phyloP scores from a whole-genome alignment of 768 basidiomycete species.

The Lactarius tabidus region DNA sequence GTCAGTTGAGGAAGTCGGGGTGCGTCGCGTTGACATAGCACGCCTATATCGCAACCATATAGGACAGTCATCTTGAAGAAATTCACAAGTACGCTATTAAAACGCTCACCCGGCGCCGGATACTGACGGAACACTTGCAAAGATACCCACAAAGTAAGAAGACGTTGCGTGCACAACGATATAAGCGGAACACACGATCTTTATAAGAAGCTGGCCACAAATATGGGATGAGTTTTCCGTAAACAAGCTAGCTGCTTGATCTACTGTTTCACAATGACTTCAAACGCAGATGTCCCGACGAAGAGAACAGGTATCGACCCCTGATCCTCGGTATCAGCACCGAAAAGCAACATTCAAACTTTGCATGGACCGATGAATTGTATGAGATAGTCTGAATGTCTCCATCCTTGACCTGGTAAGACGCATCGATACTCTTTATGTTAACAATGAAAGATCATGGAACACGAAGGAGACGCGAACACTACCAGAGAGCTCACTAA shows the following conservation, averaged over 20 bases:
- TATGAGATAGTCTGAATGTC: conserved; percentile 95
- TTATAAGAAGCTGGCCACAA: conserved; percentile 81
- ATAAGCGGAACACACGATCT: conserved; percentile 59
- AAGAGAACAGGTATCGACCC: conserved; percentile 96
- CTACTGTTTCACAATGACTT: conserved; percentile 98
- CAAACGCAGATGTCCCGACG: conserved; percentile 95
- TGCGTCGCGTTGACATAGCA: conserved; percentile 99
- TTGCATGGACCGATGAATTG: conserved; percentile 82
- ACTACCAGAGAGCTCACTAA: conserved; percentile 98
- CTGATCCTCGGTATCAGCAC: conserved; percentile 35
- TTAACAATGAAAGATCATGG: conserved; percentile 99
- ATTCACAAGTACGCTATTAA: conserved; percentile 92
- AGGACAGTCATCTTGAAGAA: conserved; percentile 91
- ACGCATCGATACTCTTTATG: conserved; percentile 93
- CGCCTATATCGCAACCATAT: conserved; percentile 98
- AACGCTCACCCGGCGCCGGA: conserved; percentile 93
- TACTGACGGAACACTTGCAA: conserved; percentile 97
- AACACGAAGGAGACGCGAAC: conserved; percentile 99
- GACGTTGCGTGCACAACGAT: background rate
- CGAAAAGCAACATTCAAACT: background rate
- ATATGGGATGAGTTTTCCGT: conserved; percentile 98
- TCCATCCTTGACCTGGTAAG: conserved; percentile 97
- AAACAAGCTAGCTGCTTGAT: conserved; percentile 94
- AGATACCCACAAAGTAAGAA: conserved; percentile 1
- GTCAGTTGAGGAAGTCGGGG: conserved; percentile 96